Conservation (phyloP, 352 stramenopile genomes). For the Phytophthora nicotianae region DNA sequence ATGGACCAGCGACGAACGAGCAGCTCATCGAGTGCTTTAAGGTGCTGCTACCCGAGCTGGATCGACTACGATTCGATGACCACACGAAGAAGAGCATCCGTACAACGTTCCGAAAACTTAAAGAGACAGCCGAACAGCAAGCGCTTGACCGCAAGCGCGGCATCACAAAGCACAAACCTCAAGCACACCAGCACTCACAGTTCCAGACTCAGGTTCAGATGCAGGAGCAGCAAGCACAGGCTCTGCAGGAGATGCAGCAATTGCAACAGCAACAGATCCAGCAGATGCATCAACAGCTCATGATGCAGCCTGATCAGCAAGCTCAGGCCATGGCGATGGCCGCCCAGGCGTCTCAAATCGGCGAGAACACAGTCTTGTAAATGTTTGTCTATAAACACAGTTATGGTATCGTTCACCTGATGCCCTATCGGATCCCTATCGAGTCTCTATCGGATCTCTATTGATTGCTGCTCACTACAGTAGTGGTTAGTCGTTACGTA, state of each 20-base stretch:
- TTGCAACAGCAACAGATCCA: conserved; percentile 32
- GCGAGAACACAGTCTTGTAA: conserved; percentile 39
- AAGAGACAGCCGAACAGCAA: conserved; percentile 47
- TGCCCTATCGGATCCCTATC: conserved; percentile 1
- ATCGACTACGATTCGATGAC: conserved; percentile 60
- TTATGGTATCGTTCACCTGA: conserved; percentile 21
- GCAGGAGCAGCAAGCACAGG: conserved; percentile 29
- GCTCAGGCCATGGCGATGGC: conserved; percentile 29
- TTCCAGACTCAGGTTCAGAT: conserved; percentile 14
- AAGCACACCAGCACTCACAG: conserved; percentile 18
- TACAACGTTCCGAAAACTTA: conserved; percentile 53
- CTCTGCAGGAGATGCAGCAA: conserved; percentile 36
- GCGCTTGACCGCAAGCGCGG: conserved; percentile 38
- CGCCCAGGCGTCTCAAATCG: conserved; percentile 29
- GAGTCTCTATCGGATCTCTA: conserved; percentile 8
- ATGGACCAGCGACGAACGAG: conserved; percentile 45
- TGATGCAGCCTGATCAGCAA: conserved; percentile 35
- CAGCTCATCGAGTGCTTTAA: conserved; percentile 57
- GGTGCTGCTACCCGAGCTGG: conserved; percentile 52
- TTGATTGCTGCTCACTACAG: no score
- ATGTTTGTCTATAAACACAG: conserved; percentile 10
- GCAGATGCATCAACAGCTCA: conserved; percentile 38
- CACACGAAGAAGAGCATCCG: conserved; percentile 67
- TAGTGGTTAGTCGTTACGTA: conserved; percentile 22
- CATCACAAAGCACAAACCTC: conserved; percentile 26